A percentile compares a stretch with the other conserved stretches of the same genome.
Evolutionary conservation across 2,329 filamentous ascomycete genomes (phyloP).

Genomic region (Scedosporium dehoogii): DNA sequence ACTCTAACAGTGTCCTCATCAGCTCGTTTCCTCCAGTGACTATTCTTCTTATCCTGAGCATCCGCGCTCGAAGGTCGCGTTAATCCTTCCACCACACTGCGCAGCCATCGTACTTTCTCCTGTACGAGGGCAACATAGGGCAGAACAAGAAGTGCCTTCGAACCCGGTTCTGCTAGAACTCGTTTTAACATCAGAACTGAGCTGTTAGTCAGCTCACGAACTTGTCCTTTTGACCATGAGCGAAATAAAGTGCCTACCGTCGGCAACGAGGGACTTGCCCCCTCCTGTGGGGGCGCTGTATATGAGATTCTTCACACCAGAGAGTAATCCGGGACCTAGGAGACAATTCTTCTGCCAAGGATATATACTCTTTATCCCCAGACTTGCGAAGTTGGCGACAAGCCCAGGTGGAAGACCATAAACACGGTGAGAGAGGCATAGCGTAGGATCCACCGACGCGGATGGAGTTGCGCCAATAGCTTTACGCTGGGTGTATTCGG

Average conservation of each 20-base stretch:
- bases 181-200: constrained; percentile 63
- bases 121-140: constrained; percentile 74
- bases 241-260: constrained; percentile 25
- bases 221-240: background rate
- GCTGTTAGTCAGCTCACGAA: background rate
- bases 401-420: constrained; percentile 54
- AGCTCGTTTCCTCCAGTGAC: constrained; percentile 42
- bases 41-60: constrained; percentile 23
- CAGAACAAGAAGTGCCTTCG: constrained; percentile 63
- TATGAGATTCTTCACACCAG: constrained; percentile 60
- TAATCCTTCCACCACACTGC: constrained; percentile 54
- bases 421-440: constrained; percentile 51
- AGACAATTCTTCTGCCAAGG: constrained; percentile 73
- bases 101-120: constrained; percentile 68
- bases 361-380: constrained; percentile 67
- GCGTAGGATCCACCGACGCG: constrained; percentile 37
- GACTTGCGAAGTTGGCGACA: constrained; percentile 51
- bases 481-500: constrained; percentile 49
- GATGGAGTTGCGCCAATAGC: constrained; percentile 43
- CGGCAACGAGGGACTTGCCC: constrained; percentile 66
- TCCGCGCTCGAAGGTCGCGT: constrained; percentile 26
- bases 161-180: constrained; percentile 50
- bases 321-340: constrained; percentile 54
- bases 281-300: constrained; percentile 72
- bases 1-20: constrained; percentile 53